phyloP scores from a whole-genome alignment of 805 yeast genomes.

The Sugiyamaella floridensis region DNA sequence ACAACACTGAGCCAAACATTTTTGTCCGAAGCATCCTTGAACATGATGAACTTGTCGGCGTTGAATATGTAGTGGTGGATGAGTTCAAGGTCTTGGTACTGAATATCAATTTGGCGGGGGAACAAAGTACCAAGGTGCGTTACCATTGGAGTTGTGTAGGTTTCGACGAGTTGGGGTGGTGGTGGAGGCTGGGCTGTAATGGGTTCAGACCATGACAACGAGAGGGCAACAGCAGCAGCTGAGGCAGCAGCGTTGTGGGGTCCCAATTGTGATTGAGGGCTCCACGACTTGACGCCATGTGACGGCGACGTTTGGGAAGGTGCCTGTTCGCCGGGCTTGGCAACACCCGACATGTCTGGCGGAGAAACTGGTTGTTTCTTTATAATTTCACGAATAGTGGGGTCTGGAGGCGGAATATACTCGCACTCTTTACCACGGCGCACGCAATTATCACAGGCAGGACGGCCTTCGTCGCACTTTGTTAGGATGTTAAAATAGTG shows the following conservation, averaged over 20 bases:
- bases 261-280: not conserved
- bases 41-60: conserved; percentile 12
- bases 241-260: not conserved
- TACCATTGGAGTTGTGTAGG: not conserved
- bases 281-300: not conserved
- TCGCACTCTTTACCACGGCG: conserved; percentile 17
- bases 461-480: conserved; percentile 22
- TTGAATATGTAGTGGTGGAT: conserved; percentile 13
- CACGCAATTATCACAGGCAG: conserved; percentile 19
- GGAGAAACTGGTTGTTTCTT: not conserved
- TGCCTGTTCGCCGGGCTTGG: not conserved
- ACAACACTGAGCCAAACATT: conserved; percentile 14
- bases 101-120: conserved; percentile 4
- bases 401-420: conserved; percentile 4
- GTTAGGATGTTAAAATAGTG: not conserved
- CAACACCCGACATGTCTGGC: not conserved
- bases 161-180: not conserved
- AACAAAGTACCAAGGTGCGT: conserved; percentile 5
- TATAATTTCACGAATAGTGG: not conserved
- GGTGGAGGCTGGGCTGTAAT: not conserved
- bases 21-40: conserved; percentile 6
- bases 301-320: not conserved
- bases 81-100: conserved; percentile 12
- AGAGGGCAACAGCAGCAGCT: not conserved
- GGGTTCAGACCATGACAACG: not conserved